These are phyloP conservation scores for Benincasa hispida DNA, from an alignment of 306 rosid species.

Conservation along the genomic window DNA sequence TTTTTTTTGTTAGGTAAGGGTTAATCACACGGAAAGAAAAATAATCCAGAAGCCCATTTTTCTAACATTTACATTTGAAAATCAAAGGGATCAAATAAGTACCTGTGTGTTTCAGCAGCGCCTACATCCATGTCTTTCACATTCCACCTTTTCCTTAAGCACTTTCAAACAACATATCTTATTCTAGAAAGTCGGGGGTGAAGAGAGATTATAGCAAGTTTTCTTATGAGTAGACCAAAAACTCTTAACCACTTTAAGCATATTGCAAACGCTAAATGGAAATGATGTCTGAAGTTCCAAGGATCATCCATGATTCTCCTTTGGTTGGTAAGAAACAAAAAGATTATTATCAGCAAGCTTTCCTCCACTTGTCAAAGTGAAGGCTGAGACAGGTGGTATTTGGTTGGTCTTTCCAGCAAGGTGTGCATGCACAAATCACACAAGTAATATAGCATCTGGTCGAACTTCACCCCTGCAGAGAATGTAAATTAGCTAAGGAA, in stretches of 20 bases:
- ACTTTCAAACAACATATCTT: not conserved
- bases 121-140: not conserved
- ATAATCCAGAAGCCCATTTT: not conserved
- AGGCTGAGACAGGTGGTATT: conserved; percentile 73
- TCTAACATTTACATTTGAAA: not conserved
- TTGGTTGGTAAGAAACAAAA: not conserved
- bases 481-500: conserved; percentile 1
- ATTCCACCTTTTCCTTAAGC: not conserved
- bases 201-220: not conserved
- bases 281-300: not conserved
- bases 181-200: not conserved
- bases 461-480: conserved; percentile 51
- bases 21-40: not conserved
- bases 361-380: conserved; percentile 81
- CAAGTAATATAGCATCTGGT: conserved; percentile 71
- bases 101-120: not conserved
- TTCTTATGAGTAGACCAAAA: not conserved
- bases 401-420: conserved; percentile 48
- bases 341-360: conserved; percentile 74
- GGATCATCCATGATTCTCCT: not conserved
- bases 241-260: not conserved
- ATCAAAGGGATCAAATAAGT: not conserved
- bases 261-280: not conserved
- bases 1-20: not conserved
- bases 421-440: conserved; percentile 70